Conservation (phyloP, 495 filamentous ascomycete genomes). For the Hypoxylon cercidicola region DNA sequence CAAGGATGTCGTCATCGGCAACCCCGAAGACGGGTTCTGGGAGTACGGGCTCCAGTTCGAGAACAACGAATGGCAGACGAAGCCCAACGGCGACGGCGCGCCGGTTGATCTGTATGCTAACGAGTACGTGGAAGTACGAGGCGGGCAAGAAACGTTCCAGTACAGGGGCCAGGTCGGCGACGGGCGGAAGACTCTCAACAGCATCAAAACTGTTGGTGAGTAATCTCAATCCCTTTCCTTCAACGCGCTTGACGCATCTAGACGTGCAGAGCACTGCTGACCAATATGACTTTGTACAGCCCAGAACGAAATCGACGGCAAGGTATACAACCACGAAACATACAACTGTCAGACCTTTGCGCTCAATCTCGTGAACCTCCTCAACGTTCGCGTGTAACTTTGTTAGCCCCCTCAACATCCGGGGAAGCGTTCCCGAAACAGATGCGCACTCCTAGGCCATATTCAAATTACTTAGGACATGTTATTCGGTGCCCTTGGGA, state of each 20-base stretch:
- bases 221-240: background rate
- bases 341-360: conserved; percentile 6
- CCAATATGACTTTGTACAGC: background rate
- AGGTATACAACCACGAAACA: conserved; percentile 2
- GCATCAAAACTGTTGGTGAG: background rate
- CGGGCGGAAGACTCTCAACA: background rate
- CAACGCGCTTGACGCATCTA: background rate
- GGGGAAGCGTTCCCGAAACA: background rate
- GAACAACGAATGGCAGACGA: background rate
- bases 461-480: background rate
- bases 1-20: background rate
- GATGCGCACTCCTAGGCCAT: background rate
- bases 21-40: background rate
- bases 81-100: conserved; percentile 3
- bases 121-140: background rate
- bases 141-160: background rate
- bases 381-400: background rate
- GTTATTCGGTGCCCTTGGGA: background rate
- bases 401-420: background rate
- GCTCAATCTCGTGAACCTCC: background rate
- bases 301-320: background rate
- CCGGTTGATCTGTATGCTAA: background rate
- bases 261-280: background rate
- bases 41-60: conserved; percentile 3
- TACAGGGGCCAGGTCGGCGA: conserved; percentile 3